Evolutionary conservation across 345 rosid species (phyloP).

Genomic region (Balakata baccata): DNA sequence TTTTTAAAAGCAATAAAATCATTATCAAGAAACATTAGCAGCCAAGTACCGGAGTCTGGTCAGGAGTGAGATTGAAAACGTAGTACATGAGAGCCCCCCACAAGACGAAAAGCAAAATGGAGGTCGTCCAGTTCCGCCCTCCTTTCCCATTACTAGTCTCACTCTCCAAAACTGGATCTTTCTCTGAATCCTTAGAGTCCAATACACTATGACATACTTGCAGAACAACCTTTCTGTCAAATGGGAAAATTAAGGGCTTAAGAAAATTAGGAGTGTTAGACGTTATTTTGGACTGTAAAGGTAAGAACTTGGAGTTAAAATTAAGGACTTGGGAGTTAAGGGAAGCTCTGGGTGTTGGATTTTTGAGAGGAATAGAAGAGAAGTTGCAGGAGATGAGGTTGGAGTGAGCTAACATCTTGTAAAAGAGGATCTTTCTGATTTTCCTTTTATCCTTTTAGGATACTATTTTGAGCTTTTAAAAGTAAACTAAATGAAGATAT

Average conservation of each 20-base stretch:
- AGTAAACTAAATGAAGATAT: not conserved
- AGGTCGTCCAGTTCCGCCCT: constrained; percentile 71
- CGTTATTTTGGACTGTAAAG: constrained; percentile 10
- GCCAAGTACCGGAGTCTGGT: constrained; percentile 64
- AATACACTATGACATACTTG: constrained; percentile 42
- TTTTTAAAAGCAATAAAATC: no score
- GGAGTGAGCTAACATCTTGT: constrained; percentile 36
- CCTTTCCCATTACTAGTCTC: constrained; percentile 22
- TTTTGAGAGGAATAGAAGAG: constrained; percentile 33
- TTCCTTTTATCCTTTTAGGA: not conserved
- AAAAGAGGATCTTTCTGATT: not conserved
- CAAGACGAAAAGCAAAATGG: constrained; percentile 58
- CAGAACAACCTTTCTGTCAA: constrained; percentile 26
- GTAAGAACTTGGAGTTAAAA: not conserved
- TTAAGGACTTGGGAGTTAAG: constrained; percentile 17
- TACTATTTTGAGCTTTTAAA: not conserved
- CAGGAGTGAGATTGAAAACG: constrained; percentile 64
- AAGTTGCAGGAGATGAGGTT: constrained; percentile 60
- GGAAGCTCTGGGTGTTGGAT: constrained; percentile 22
- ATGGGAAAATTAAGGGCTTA: constrained; percentile 15
- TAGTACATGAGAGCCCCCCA: constrained; percentile 78
- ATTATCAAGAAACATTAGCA: not conserved
- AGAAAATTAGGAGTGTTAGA: constrained; percentile 20
- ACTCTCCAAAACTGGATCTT: constrained; percentile 21
- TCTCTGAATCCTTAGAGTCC: constrained; percentile 42